Evolutionary conservation across 768 basidiomycete species (phyloP).

Genomic region (Rhodosporidiobolus odoratus): DNA sequence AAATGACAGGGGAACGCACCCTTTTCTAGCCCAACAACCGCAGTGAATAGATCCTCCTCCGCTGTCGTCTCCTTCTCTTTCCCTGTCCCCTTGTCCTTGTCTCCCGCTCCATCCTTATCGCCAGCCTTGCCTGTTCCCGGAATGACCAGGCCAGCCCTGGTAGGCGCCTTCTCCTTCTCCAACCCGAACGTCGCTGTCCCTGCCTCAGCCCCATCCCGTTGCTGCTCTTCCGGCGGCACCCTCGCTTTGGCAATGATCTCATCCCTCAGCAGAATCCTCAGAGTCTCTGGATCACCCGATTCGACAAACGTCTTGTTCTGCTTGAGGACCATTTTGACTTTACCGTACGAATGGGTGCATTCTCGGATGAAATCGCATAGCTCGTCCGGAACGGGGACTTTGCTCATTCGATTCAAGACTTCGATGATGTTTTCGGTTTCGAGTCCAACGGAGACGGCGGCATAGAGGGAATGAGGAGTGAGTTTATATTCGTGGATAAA

Average conservation of each 20-base stretch:
- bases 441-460: conserved; percentile 94
- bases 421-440: conserved; percentile 98
- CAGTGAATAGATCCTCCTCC: conserved; percentile 81
- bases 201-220: conserved; percentile 7
- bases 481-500: conserved; percentile 99
- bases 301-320: conserved; percentile 98
- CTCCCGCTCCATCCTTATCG: conserved; percentile 13
- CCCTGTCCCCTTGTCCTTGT: conserved; percentile 2
- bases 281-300: conserved; percentile 86
- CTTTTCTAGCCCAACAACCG: conserved; percentile 88
- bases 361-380: conserved; percentile 83
- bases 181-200: conserved; percentile 49
- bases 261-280: conserved; percentile 82
- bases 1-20: conserved; percentile 52
- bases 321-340: conserved; percentile 95
- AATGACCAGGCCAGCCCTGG: conserved; percentile 74
- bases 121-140: conserved; percentile 61
- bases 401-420: conserved; percentile 56
- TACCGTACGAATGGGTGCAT: conserved; percentile 92
- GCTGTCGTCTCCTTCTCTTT: conserved; percentile 41
- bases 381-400: conserved; percentile 76
- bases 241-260: conserved; percentile 75
- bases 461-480: conserved; percentile 94
- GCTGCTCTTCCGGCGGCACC: conserved; percentile 48
- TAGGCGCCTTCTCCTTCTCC: conserved; percentile 74